phyloP scores from a whole-genome alignment of 495 filamentous ascomycete genomes.

The Podospora bellae-mahoneyi region DNA sequence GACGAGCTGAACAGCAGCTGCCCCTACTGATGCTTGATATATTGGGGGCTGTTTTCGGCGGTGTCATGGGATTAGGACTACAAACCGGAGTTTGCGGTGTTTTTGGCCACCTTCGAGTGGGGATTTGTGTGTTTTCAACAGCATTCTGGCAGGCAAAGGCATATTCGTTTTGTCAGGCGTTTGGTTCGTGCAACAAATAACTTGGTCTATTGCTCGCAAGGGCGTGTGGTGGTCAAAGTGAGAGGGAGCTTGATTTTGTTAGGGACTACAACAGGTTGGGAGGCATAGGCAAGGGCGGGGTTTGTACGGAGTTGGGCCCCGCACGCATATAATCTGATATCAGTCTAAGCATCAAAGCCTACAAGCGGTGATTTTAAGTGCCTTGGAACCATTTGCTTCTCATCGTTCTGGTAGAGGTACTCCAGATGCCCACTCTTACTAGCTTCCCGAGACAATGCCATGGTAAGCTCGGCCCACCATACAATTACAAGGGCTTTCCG shows the following conservation, averaged over 20 bases:
- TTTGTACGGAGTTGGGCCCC: neutral
- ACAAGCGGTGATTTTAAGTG: neutral
- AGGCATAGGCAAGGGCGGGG: neutral
- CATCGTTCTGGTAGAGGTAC: no score
- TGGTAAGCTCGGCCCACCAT: neutral
- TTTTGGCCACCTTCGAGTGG: conserved; percentile 12
- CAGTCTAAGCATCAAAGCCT: neutral
- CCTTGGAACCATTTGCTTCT: neutral
- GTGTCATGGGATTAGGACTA: neutral
- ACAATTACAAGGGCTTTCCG: neutral
- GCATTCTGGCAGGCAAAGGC: conserved; percentile 15
- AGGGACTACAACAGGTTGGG: neutral
- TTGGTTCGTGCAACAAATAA: neutral
- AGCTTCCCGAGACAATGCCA: neutral
- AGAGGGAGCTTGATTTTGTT: neutral
- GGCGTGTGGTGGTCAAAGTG: neutral
- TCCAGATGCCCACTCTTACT: no score
- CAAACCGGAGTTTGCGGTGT: conserved; percentile 19
- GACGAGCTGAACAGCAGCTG: neutral
- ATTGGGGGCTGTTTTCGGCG: neutral
- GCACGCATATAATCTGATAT: neutral
- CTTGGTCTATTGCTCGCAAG: neutral
- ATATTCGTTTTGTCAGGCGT: neutral
- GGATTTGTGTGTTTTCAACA: neutral
- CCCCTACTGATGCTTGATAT: neutral